Evolutionary conservation across 768 basidiomycete genomes (phyloP), one percentile per base, ranked within the genome.

Genomic region (Suillus luteus): DNA sequence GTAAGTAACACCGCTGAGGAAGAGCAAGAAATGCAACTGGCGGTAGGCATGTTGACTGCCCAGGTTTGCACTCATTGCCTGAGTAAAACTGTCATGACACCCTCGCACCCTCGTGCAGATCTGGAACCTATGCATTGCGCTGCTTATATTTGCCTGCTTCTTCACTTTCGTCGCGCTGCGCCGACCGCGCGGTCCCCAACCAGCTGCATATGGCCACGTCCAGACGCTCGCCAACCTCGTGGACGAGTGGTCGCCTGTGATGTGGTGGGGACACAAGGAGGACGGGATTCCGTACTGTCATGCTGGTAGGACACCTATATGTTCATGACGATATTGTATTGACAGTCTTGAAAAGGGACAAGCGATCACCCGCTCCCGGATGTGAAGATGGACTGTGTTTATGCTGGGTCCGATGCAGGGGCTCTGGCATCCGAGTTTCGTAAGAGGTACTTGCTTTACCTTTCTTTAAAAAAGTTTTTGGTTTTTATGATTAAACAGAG

Each of bases 151-250:
- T 44, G 64, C 71, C 9, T 51, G 74, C 12, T 37, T 62, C 14
- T 55, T 76, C 43, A 66, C 67, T 0, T 44, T 46, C 15, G 35
- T 73, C 35, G 70, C 65, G 9, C 51, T 70, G 17, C 27, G 35
- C 40, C 67, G 35, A 37, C 73, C 67, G 7, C 60, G 27, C 12
- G 73, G 74, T 3, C 66, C 71, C 0, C 76, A 77, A 41, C 76
- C 73, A 0, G 72, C 72, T 11, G 67, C 72, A 22, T 78, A 77
- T 37, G 75, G 76, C 3, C 73, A 77, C 24, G 57, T 77, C 1
- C 72, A 76, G 54, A 78, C 73, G 17, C 68, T 78, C 17, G 74
- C 71, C 2, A 76, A 78, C 60, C 61, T 77, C 62, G 67, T 76
- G 46, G 77, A 77, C 60, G 76, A 78, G n/a, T 74, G 77, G 76